These are phyloP conservation scores for Phytophthora tentaculata DNA, from an alignment of 352 stramenopile genomes.

Conservation along the genomic window DNA sequence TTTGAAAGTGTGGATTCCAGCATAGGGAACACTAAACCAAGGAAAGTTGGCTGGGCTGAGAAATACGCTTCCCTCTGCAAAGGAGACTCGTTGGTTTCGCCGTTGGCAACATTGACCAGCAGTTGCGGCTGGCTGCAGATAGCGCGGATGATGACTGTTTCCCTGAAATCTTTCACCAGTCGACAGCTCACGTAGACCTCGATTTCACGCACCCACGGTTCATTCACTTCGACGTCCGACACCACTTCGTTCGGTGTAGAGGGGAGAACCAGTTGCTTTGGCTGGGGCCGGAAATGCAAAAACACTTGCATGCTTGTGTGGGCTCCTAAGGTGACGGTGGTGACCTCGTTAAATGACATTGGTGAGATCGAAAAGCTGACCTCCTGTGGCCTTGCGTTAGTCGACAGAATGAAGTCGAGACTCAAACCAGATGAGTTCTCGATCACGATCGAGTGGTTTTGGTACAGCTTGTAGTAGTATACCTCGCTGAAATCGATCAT, in stretches of 20 bases:
- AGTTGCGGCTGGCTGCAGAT: conserved; percentile 84
- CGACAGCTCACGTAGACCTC: conserved; percentile 90
- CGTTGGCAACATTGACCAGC: conserved; percentile 68
- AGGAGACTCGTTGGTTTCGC: conserved; percentile 43
- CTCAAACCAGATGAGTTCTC: conserved; percentile 87
- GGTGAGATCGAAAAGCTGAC: conserved; percentile 85
- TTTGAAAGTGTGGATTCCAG: conserved; percentile 66
- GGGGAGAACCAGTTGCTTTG: conserved; percentile 34
- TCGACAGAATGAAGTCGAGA: conserved; percentile 89
- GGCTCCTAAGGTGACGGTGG: conserved; percentile 72
- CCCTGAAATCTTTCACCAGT: conserved; percentile 88
- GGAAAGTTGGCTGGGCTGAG: conserved; percentile 72
- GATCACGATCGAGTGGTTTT: conserved; percentile 91
- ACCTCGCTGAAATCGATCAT: conserved; percentile 88
- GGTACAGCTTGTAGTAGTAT: conserved; percentile 90
- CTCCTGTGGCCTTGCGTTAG: conserved; percentile 78
- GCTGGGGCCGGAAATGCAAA: conserved; percentile 84
- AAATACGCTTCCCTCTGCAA: conserved; percentile 39
- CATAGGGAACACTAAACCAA: conserved; percentile 84
- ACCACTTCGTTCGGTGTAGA: conserved; percentile 12
- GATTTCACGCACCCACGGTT: conserved; percentile 83
- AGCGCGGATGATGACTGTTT: conserved; percentile 80
- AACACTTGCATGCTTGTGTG: conserved; percentile 85
- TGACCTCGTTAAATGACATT: conserved; percentile 86
- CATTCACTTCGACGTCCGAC: conserved; percentile 30